Conservation (phyloP, 306 rosid genomes). For the Delonix regia region DNA sequence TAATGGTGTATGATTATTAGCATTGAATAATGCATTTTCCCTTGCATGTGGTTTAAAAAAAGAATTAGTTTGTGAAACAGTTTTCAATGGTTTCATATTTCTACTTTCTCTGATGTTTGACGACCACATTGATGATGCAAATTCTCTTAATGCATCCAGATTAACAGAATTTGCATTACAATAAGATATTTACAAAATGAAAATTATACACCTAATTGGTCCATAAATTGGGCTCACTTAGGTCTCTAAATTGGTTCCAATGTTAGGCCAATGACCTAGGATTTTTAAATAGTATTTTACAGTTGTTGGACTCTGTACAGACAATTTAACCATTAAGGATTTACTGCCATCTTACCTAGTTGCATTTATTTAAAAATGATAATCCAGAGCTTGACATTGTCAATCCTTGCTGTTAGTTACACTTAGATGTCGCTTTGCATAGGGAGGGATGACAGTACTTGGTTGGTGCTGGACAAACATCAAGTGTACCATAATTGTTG, state of each 20-base stretch:
- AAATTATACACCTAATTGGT: not conserved
- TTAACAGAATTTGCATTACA: not conserved
- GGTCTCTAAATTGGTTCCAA: not conserved
- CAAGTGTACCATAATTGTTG: not conserved
- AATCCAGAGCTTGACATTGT: not conserved
- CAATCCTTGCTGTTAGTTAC: not conserved
- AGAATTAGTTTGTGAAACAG: not conserved
- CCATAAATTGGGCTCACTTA: not conserved
- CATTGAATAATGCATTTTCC: conserved; percentile 10
- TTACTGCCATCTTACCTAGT: not conserved
- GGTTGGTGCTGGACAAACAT: conserved; percentile 7
- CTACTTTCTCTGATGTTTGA: conserved; percentile 16
- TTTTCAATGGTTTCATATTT: conserved; percentile 22
- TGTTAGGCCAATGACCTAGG: not conserved
- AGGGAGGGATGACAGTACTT: conserved; percentile 15
- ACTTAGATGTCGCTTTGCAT: not conserved
- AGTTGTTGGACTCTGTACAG: not conserved
- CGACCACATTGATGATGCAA: not conserved
- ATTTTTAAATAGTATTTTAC: not conserved
- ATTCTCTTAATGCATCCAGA: not conserved
- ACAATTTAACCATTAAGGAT: not conserved
- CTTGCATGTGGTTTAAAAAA: not conserved
- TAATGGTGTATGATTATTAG: not conserved
- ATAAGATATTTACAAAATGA: not conserved
- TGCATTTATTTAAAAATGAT: not conserved